phyloP scores from a whole-genome alignment of 352 stramenopile genomes.

The Poterioochromonas sp. region DNA sequence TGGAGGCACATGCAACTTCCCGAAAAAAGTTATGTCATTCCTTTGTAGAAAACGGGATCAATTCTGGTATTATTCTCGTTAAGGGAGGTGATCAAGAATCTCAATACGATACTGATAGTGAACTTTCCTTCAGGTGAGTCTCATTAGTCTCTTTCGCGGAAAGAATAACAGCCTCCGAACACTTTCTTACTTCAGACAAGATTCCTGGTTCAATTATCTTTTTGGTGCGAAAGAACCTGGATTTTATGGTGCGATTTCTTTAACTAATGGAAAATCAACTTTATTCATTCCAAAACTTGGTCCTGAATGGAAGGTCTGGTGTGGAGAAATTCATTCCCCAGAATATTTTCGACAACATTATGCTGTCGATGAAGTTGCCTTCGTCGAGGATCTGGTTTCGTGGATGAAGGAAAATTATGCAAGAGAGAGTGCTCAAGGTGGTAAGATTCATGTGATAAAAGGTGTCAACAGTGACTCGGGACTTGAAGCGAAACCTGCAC shows the following conservation, averaged over 20 bases:
- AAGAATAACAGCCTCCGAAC: not conserved
- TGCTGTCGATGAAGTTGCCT: constrained; percentile 73
- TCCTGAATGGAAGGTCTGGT: constrained; percentile 83
- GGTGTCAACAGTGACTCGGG: constrained; percentile 52
- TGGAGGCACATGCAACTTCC: not conserved
- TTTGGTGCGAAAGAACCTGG: constrained; percentile 91
- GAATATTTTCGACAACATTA: constrained; percentile 77
- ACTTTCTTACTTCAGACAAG: constrained; percentile 73
- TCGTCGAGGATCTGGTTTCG: constrained; percentile 58
- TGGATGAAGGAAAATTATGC: constrained; percentile 40
- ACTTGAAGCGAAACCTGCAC: not conserved
- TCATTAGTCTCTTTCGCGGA: constrained; percentile 40
- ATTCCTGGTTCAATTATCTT: constrained; percentile 97
- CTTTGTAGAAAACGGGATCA: not conserved
- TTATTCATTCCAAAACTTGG: constrained; percentile 83
- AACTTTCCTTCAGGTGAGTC: constrained; percentile 46
- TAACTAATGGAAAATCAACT: constrained; percentile 60
- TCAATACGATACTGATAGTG: constrained; percentile 68
- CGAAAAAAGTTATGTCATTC: not conserved
- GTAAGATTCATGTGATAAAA: constrained; percentile 59
- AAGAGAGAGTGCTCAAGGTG: not conserved
- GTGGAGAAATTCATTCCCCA: constrained; percentile 74
- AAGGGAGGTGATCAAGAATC: constrained; percentile 58
- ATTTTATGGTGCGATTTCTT: constrained; percentile 70
- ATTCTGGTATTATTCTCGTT: constrained; percentile 48